Evolutionary conservation across 257 asterid genomes (phyloP), one percentile per base, ranked within the genome.

Genomic region (Fraxinus cuspidata): DNA sequence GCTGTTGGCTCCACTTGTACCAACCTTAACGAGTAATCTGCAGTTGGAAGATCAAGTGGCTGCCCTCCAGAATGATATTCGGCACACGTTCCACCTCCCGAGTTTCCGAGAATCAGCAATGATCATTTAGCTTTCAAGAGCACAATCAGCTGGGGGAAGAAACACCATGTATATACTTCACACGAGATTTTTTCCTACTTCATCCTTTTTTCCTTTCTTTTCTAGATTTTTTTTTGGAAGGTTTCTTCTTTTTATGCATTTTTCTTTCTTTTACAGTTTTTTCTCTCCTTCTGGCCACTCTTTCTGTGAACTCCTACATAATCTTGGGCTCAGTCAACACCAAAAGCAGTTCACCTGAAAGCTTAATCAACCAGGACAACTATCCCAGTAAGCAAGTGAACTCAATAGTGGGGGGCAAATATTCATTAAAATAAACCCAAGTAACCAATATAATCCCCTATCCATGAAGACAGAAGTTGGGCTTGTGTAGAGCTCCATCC

Each of bases 261-360:
- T 69, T 49, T 4, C 19, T 31, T 16, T 16, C 23, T 69, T 81
- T 18, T 6, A 37, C 44, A 63, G 42, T 58, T 49, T 34, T 58
- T 25, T 25, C n/a, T 15, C 40, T 74, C n/a, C 32, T 28, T 44
- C 25, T 23, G 16, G 37, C 32, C 2, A 8, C 11, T 42, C 32
- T 42, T n/a, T 42, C 37, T 51, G 35, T 13, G 25, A 37, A 35
- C 11, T 58, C 66, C 19, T 6, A 67, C 1, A 66, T 21, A 31
- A 63, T 35, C 37, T 8, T 37, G 31, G 63, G 49, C 74, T 29
- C 51, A 58, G 70, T 29, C 53, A 44, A 44, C 74, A 29, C 32
- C 35, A 64, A 37, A 35, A 71, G 71, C 76, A 74, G 77, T 42
- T 42, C 47, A 77, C 51, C 68, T 38, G 68, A 75, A 65, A 78